phyloP scores from a whole-genome alignment of 78 protist species.

The Dictyostelium purpureum region DNA sequence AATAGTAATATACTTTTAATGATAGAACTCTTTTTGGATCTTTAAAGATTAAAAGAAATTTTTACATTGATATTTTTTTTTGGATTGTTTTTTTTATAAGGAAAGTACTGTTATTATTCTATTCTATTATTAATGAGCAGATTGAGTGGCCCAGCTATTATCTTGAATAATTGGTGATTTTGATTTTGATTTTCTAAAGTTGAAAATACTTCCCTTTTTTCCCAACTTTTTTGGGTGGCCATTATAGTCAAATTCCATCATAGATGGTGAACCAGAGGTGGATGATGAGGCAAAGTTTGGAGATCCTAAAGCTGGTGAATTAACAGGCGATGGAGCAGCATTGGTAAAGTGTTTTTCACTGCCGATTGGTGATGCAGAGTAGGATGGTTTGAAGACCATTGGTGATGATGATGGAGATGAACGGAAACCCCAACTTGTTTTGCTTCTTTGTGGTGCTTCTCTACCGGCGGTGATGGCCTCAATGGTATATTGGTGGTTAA shows the following conservation, averaged over 20 bases:
- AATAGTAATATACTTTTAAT: no score
- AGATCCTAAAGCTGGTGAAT: background rate
- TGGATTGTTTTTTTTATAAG: no score
- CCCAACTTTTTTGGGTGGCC: background rate
- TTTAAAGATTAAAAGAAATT: no score
- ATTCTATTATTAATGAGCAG: constrained; percentile 16
- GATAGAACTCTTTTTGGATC: no score
- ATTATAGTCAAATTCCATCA: constrained; percentile 17
- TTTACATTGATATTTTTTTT: no score
- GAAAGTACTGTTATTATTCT: no score
- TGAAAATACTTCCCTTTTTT: constrained; percentile 11
- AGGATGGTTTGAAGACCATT: background rate
- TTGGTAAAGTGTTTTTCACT: background rate
- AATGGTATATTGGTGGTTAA: background rate
- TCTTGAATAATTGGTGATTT: constrained; percentile 12
- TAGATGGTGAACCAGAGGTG: background rate
- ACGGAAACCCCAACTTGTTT: constrained; percentile 53
- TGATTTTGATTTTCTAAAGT: constrained; percentile 1
- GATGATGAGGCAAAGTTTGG: constrained; percentile 20
- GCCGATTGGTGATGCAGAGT: background rate
- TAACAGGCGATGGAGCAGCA: constrained; percentile 10
- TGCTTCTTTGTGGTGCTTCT: constrained; percentile 29
- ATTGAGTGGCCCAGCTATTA: constrained; percentile 11
- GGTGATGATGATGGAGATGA: constrained; percentile 33
- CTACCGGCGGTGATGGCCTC: background rate